phyloP scores from a whole-genome alignment of 768 basidiomycete species.

The Rhodotorula graminis region DNA sequence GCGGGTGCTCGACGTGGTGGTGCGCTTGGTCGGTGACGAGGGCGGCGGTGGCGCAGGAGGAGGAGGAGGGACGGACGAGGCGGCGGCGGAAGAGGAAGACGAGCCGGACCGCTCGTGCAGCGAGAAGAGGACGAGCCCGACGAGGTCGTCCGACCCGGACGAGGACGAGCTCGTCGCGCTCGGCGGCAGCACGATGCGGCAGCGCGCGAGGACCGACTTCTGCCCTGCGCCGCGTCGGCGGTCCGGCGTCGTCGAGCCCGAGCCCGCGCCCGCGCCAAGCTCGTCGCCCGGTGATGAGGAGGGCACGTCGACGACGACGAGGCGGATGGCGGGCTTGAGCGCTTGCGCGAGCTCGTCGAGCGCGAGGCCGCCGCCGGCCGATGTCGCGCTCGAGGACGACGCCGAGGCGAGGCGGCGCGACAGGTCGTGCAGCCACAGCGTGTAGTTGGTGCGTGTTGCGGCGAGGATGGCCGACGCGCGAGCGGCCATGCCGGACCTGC shows the following conservation, averaged over 20 bases:
- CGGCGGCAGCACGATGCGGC: not conserved
- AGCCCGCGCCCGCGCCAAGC: no score
- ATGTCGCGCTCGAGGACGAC: no score
- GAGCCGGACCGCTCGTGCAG: constrained; percentile 7
- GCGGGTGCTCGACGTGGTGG: not conserved
- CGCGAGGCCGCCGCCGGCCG: not conserved
- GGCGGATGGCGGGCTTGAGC: not conserved
- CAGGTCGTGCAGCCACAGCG: constrained; percentile 25
- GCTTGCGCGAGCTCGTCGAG: not conserved
- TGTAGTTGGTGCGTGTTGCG: constrained; percentile 7
- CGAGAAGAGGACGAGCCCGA: constrained; percentile 29
- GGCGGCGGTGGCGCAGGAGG: not conserved
- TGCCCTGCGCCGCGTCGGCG: not conserved
- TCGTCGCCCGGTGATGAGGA: not conserved
- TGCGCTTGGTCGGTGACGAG: not conserved
- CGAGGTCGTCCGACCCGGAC: not conserved
- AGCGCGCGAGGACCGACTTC: not conserved
- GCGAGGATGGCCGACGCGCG: constrained; percentile 2
- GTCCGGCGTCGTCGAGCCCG: no score
- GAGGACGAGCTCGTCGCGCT: no score
- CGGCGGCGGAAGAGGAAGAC: not conserved
- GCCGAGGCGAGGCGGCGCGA: constrained; percentile 3
- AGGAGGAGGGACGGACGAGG: not conserved
- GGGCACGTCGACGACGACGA: not conserved
- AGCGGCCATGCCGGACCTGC: constrained; percentile 2